Evolutionary conservation across 768 basidiomycete species (phyloP).

Genomic region (Pulveroboletus sp.): DNA sequence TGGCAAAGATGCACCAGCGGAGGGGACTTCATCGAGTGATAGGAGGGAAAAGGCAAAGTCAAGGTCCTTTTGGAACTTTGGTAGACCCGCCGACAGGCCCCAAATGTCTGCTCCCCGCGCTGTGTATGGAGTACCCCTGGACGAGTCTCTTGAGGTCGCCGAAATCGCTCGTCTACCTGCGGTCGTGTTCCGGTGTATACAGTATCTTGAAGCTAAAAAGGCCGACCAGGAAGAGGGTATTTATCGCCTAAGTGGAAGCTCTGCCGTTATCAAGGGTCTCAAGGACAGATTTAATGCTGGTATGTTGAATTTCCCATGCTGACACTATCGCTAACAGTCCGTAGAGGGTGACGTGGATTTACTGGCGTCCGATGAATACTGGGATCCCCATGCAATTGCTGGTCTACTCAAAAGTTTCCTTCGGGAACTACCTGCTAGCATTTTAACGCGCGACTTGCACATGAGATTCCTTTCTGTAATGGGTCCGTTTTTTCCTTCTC

Average conservation of each 20-base stretch:
- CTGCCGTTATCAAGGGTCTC: constrained; percentile 90
- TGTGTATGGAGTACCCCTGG: constrained; percentile 86
- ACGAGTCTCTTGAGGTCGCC: constrained; percentile 85
- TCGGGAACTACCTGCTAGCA: constrained; percentile 89
- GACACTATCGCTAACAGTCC: constrained; percentile 7
- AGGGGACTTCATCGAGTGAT: constrained; percentile 48
- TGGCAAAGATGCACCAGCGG: constrained; percentile 58
- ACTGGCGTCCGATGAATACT: constrained; percentile 83
- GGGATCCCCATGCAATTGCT: constrained; percentile 97
- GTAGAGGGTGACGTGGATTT: constrained; percentile 96
- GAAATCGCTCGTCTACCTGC: constrained; percentile 91
- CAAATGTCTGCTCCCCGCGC: constrained; percentile 53
- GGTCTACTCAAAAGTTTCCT: constrained; percentile 92
- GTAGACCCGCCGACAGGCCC: constrained; percentile 51
- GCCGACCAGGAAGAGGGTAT: constrained; percentile 98
- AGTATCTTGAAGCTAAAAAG: constrained; percentile 91
- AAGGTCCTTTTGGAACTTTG: constrained; percentile 91
- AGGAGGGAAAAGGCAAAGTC: constrained; percentile 92
- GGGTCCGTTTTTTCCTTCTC: constrained; percentile 52
- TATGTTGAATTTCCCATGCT: constrained; percentile 34
- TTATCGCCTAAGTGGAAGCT: constrained; percentile 92
- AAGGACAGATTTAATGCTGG: constrained; percentile 92
- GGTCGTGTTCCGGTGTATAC: constrained; percentile 91
- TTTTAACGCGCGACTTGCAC: constrained; percentile 91
- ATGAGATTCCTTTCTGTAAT: constrained; percentile 89